phyloP scores from a whole-genome alignment of 768 basidiomycete species.

The Collybiopsis luxurians region DNA sequence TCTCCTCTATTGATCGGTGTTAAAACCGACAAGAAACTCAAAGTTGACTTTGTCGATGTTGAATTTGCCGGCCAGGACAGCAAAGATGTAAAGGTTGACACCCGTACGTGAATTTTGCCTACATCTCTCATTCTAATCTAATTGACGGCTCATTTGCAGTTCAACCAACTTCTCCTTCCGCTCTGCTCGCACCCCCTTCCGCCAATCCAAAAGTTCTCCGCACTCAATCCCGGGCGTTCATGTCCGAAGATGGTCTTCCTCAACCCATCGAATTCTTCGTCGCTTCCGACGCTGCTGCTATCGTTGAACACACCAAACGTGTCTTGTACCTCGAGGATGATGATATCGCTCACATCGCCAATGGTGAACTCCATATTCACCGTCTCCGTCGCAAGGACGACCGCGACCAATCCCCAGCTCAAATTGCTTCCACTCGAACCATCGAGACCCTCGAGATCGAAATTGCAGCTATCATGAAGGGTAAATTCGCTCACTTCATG shows the following conservation, averaged over 20 bases:
- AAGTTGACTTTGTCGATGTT: slow-evolving; percentile 99
- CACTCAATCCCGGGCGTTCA: slow-evolving; percentile 95
- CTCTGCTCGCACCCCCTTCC: slow-evolving; percentile 64
- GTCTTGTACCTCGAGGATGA: slow-evolving; percentile 99
- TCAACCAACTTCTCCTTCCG: slow-evolving; percentile 49
- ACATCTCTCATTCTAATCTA: neutral
- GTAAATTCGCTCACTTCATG: slow-evolving; percentile 99
- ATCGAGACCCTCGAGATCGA: slow-evolving; percentile 99
- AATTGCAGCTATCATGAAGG: slow-evolving; percentile 99
- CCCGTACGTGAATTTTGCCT: slow-evolving; percentile 32
- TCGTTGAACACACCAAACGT: slow-evolving; percentile 98
- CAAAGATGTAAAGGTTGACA: slow-evolving; percentile 36
- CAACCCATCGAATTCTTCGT: slow-evolving; percentile 99
- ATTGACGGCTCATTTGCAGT: slow-evolving; percentile 23
- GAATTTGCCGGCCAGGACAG: slow-evolving; percentile 81
- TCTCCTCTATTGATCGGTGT: slow-evolving; percentile 97
- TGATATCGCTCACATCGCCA: slow-evolving; percentile 96
- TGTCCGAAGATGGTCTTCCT: slow-evolving; percentile 97
- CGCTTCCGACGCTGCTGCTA: slow-evolving; percentile 94
- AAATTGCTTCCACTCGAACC: slow-evolving; percentile 74
- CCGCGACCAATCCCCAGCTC: slow-evolving; percentile 55
- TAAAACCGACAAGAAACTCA: slow-evolving; percentile 99
- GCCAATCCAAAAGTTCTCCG: slow-evolving; percentile 79
- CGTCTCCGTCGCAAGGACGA: slow-evolving; percentile 90
- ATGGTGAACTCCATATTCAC: slow-evolving; percentile 98